Base-by-base conservation (phyloP, 2,329 filamentous ascomycete genomes). In the Alternaria solani region DNA sequence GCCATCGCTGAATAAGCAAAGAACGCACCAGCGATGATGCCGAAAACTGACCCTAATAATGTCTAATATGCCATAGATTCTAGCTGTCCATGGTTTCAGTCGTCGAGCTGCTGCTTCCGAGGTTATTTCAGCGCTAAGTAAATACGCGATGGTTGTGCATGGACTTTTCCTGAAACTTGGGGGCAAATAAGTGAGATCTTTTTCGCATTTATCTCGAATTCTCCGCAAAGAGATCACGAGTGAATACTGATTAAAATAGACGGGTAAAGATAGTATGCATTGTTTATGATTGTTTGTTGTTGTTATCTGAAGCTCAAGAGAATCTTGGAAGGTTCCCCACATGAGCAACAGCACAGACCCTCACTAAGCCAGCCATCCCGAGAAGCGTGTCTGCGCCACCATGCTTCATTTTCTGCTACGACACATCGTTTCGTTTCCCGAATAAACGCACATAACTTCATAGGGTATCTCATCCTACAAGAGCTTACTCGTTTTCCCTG, bases 401-500 rank as follows among this genome's bases (percentile, higher is more conserved):
- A 23, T n/a, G 20, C 32, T 38, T 8, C 23, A 20, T 7, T 12
- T 32, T 25, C 30, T 28, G 12, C 32, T 3, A 11, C 32, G 20
- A 49, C 20, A 38, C 46, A 11, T 12, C 25, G 12, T 38, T 26
- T 20, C 18, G 11, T 16, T 3, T 16, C 25, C n/a, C 1, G 25
- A 14, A 16, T 1, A 5, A 38, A 20, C 11, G 20, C 18, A 18
- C 46, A 26, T 20, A 38, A 49, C 14, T 18, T 25, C 30, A 38
- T 42, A 18, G 23, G 4, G 4, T 34, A 49, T n/a, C 12, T 38
- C 18, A 46, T 12, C 18, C 28, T 11, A n/a, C 12, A 14, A 25
- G 7, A 12, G 9, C 51, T 76, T 89, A 90, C 81, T 89, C 84
- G 74, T 90, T 86, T 67, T 88, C 88, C 42, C 83, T 77, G 62